A percentile compares a stretch with the other conserved stretches of the same genome.
Evolutionary conservation across 768 basidiomycete species (phyloP).

Genomic region (Sarcodon aspratus): DNA sequence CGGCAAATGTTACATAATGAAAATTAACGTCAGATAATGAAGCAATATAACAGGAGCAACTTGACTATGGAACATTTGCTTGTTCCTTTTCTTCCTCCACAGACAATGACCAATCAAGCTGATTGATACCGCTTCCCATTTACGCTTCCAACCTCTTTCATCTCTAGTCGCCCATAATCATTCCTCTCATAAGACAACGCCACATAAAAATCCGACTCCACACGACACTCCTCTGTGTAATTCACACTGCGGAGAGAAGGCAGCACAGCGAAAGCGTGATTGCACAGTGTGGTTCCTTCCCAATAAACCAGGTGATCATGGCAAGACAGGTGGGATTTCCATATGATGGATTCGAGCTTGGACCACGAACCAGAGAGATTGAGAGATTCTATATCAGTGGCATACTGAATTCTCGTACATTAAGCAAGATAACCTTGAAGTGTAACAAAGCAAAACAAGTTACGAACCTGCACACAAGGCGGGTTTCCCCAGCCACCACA

Average conservation of each 20-base stretch:
- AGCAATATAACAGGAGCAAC: no score
- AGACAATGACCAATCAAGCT: no score
- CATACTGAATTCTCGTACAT: background rate
- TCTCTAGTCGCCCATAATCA: no score
- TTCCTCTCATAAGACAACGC: background rate
- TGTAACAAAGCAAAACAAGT: background rate
- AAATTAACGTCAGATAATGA: no score
- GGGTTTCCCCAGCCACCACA: background rate
- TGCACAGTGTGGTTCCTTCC: background rate
- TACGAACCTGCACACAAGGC: background rate
- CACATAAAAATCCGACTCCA: background rate
- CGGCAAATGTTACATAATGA: no score
- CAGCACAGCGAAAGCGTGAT: background rate
- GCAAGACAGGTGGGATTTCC: background rate
- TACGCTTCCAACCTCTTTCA: no score
- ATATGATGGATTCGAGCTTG: background rate
- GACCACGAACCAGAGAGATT: background rate
- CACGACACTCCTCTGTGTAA: background rate
- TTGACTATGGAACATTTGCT: no score
- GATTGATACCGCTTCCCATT: no score
- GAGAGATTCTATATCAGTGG: background rate
- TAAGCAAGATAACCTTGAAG: background rate
- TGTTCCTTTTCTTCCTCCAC: no score
- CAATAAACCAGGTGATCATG: background rate
- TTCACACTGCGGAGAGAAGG: background rate